Percentiles rank a stretch among this genome's conserved stretches.
These are phyloP conservation scores for Fusarium miscanthi DNA, from an alignment of 2,329 filamentous ascomycete species.

Conservation along the genomic window DNA sequence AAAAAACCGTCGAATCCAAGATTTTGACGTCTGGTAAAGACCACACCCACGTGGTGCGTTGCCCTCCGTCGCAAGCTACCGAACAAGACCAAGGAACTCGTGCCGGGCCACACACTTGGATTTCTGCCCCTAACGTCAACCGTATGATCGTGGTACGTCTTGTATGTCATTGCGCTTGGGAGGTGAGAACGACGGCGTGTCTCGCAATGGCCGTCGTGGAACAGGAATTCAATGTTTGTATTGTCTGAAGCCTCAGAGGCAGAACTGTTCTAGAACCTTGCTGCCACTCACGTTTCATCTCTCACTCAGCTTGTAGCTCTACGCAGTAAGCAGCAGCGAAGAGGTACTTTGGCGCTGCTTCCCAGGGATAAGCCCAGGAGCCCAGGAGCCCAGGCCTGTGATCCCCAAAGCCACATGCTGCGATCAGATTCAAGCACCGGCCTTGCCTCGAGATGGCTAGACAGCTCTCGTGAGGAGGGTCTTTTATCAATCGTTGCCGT, in stretches of 20 bases:
- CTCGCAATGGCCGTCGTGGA: neutral
- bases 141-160: slow-evolving; percentile 45
- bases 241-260: slow-evolving; percentile 18
- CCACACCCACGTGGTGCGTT: slow-evolving; percentile 41
- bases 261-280: slow-evolving; percentile 36
- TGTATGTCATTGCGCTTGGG: slow-evolving; percentile 27
- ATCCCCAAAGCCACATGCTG: slow-evolving; percentile 45
- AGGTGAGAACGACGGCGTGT: neutral
- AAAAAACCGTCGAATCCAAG: slow-evolving; percentile 21
- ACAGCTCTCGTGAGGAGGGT: slow-evolving; percentile 24
- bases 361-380: slow-evolving; percentile 42
- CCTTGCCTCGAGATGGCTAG: slow-evolving; percentile 37
- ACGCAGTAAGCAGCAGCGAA: neutral
- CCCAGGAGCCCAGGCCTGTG: slow-evolving; percentile 39
- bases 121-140: slow-evolving; percentile 26
- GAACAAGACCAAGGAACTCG: slow-evolving; percentile 25
- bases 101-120: slow-evolving; percentile 17
- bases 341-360: slow-evolving; percentile 12
- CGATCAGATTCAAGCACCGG: slow-evolving; percentile 44
- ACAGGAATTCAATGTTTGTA: slow-evolving; percentile 12
- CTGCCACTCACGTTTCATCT: neutral
- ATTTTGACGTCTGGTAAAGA: slow-evolving; percentile 26
- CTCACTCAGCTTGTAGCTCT: slow-evolving; percentile 12
- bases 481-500: slow-evolving; percentile 37
- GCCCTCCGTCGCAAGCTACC: slow-evolving; percentile 35